Conservation (phyloP, 2,329 filamentous ascomycete genomes). For the Penicillium sp. region DNA sequence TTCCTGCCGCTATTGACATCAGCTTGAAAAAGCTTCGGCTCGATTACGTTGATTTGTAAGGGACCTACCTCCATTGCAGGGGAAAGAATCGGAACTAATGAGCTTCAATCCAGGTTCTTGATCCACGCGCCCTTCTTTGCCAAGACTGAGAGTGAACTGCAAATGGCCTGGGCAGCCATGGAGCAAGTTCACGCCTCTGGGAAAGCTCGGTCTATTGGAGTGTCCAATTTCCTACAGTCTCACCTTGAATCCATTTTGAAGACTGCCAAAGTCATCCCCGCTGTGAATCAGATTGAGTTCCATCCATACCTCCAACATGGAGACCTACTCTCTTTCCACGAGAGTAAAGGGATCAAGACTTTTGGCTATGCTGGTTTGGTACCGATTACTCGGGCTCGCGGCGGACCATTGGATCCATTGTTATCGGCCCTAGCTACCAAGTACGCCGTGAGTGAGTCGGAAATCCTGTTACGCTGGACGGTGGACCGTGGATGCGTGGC, state of each 20-base stretch:
- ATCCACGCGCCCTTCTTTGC: conserved; percentile 63
- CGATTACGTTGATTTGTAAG: conserved; percentile 63
- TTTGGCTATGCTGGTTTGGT: conserved; percentile 46
- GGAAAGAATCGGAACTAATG: background rate
- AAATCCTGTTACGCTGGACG: conserved; percentile 61
- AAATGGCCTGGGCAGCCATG: conserved; percentile 61
- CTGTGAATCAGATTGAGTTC: conserved; percentile 37
- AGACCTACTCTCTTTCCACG: conserved; percentile 41
- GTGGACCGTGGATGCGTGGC: conserved; percentile 61
- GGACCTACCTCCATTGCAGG: background rate
- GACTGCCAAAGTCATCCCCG: conserved; percentile 44
- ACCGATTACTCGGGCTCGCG: conserved; percentile 55
- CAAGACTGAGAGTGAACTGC: conserved; percentile 54
- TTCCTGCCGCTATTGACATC: conserved; percentile 54
- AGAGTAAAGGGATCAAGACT: conserved; percentile 42
- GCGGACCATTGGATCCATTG: conserved; percentile 57
- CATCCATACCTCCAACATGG: conserved; percentile 51
- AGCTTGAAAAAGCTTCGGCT: conserved; percentile 62
- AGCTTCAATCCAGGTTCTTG: conserved; percentile 49
- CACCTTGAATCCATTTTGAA: conserved; percentile 56
- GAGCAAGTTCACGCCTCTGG: conserved; percentile 58
- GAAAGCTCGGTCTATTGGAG: conserved; percentile 61
- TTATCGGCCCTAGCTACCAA: conserved; percentile 57
- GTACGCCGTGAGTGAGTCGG: conserved; percentile 59
- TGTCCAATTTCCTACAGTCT: conserved; percentile 59